Base-by-base conservation (phyloP, 768 basidiomycete species). In the Calocera cornea region DNA sequence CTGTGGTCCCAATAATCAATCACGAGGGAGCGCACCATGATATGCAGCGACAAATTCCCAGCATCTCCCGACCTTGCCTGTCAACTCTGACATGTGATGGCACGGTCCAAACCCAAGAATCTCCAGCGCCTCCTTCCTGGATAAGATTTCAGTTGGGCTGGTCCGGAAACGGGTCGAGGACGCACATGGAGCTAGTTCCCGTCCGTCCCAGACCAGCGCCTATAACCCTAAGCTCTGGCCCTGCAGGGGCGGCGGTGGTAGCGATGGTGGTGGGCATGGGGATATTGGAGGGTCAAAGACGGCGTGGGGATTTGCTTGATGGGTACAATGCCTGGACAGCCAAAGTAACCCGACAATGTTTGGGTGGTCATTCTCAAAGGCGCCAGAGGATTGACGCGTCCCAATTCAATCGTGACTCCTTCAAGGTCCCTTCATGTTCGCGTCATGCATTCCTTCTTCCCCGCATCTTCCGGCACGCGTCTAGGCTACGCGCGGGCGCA, bases 151-250 rank as follows among this genome's bases (percentile, higher is more conserved):
- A 5, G 14, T 10, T 14, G 22, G 10, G 29, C 29, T 16, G 8
- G 1, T 40, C 17, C 7, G 27, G 22, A 22, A 27, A 34, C 36
- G 29, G 2, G 36, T 17, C 14, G 41, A 19, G 2, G 24, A 41
- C 40, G 16, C 19, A 65, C 40, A 65, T 22, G 19, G 49, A 50
- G 10, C 14, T 44, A 11, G 65, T 65, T 12, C 65, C 65, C 5
- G 65, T 65, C 7, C 65, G 14, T 22, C 65, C 65, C 3, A 65
- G 41, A 14, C 65, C 65, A 29, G 36, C 40, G 24, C 65, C 65
- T 11, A 65, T 44, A 11, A 65, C 65, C n/a, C 41, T 27, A n/a
- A 65, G 29, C 11, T 27, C 27, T 0, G 33, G 65, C 31, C 36
- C 19, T 19, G 40, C 40, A 10, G 40, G 10, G 40, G 19, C 40